Conservation (phyloP, 148 eudicot species). For the Heliamphora exappendiculata region DNA sequence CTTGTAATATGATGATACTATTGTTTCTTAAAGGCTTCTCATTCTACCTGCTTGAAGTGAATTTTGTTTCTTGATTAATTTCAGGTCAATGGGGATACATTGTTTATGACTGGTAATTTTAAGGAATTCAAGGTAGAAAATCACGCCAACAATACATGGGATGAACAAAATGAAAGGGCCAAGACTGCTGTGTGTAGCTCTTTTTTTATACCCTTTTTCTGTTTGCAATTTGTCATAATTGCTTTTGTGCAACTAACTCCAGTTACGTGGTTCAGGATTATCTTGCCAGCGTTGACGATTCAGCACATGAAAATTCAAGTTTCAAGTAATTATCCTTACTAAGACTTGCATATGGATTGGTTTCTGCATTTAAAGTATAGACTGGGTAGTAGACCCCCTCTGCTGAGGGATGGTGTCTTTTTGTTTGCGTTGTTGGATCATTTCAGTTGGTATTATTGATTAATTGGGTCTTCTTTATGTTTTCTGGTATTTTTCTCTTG, state of each 20-base stretch:
- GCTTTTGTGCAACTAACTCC: background rate
- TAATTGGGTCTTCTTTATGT: background rate
- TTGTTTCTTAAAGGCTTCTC: background rate
- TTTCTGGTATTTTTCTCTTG: background rate
- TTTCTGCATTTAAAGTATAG: background rate
- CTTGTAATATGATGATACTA: background rate
- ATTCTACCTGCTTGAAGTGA: background rate
- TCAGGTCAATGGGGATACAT: slow-evolving; percentile 87
- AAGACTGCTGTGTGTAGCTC: slow-evolving; percentile 68
- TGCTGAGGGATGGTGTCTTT: background rate
- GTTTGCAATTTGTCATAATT: background rate
- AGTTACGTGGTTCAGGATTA: slow-evolving; percentile 44
- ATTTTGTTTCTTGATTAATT: slow-evolving; percentile 11
- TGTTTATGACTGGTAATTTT: slow-evolving; percentile 62
- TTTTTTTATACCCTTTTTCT: background rate
- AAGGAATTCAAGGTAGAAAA: slow-evolving; percentile 70
- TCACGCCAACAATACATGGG: slow-evolving; percentile 53
- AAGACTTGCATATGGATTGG: background rate
- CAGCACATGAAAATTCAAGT: slow-evolving; percentile 37
- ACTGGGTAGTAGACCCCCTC: background rate
- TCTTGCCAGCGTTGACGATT: slow-evolving; percentile 56
- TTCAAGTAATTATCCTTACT: slow-evolving; percentile 49
- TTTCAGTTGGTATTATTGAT: background rate
- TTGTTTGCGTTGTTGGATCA: background rate
- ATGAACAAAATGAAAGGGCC: slow-evolving; percentile 58